Conservation (phyloP, 768 basidiomycete genomes). For the Leccinum olivaceopallidum region DNA sequence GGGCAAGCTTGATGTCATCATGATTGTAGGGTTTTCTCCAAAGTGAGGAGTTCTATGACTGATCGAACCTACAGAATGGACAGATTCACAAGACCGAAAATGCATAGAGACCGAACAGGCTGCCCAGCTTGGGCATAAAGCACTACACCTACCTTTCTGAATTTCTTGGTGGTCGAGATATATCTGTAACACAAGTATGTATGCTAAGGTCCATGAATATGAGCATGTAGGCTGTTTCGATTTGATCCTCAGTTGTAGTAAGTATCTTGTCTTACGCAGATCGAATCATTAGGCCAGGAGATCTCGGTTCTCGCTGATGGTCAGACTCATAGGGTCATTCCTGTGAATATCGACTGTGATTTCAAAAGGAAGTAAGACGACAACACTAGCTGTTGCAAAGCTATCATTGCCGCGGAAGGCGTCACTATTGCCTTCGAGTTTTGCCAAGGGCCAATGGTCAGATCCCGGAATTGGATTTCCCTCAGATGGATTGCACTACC, state of each 20-base stretch:
- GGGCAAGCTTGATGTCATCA: conserved; percentile 34
- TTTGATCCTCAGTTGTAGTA: not conserved
- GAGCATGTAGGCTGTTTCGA: not conserved
- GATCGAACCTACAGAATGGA: conserved; percentile 21
- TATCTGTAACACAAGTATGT: too few relatives aligned
- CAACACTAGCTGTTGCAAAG: too few relatives aligned
- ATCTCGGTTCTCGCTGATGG: not conserved
- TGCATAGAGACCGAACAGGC: not conserved
- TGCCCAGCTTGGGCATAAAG: too few relatives aligned
- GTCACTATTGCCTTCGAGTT: too few relatives aligned
- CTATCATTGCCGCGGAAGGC: too few relatives aligned
- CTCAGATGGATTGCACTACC: too few relatives aligned
- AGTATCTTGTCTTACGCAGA: not conserved
- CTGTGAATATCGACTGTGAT: too few relatives aligned
- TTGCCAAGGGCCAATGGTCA: too few relatives aligned
- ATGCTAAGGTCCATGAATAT: too few relatives aligned
- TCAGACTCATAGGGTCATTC: too few relatives aligned
- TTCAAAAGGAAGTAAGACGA: too few relatives aligned
- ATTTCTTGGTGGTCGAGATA: not conserved
- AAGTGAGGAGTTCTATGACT: not conserved
- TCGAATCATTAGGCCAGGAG: not conserved
- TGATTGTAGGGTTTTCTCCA: conserved; percentile 31
- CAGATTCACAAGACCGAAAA: conserved; percentile 24
- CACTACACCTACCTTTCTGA: not conserved
- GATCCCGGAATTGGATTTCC: too few relatives aligned